Percentiles rank a stretch among this genome's conserved stretches.
These are phyloP conservation scores for Petasospora fabianii DNA, from an alignment of 1,139 yeast genomes.

Conservation along the genomic window DNA sequence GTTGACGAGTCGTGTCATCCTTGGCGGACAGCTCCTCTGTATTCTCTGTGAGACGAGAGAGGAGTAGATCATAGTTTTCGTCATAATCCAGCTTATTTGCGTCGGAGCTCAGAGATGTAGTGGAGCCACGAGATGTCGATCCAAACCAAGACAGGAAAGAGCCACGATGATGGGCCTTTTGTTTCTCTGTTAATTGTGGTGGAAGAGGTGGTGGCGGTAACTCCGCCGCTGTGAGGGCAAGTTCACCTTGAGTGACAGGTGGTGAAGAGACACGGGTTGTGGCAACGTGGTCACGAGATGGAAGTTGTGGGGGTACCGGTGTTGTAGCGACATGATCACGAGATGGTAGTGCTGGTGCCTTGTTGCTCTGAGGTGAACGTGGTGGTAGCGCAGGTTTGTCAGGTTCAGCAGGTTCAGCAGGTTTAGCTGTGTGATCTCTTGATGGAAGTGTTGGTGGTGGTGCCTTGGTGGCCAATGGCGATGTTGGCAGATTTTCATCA, in stretches of 20 bases:
- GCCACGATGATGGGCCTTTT: slow-evolving; percentile 22
- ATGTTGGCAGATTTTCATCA: background rate
- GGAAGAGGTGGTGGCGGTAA: slow-evolving; percentile 27
- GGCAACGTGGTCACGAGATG: too few species aligned
- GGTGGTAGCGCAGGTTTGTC: slow-evolving; percentile 7
- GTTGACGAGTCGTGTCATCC: slow-evolving; percentile 39
- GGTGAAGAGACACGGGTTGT: too few species aligned
- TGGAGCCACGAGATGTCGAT: slow-evolving; percentile 3
- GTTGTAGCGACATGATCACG: slow-evolving; percentile 1
- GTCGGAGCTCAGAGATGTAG: slow-evolving; percentile 15
- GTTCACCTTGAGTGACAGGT: slow-evolving; percentile 10
- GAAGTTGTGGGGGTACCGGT: slow-evolving; percentile 7
- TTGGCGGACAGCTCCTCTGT: slow-evolving; percentile 32
- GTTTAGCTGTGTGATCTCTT: too few species aligned
- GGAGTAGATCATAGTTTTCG: slow-evolving; percentile 41
- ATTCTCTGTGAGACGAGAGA: slow-evolving; percentile 37
- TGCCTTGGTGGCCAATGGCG: background rate
- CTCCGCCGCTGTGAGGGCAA: slow-evolving; percentile 11
- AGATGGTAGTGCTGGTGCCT: slow-evolving; percentile 4
- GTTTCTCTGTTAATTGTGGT: slow-evolving; percentile 24
- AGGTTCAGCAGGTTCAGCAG: too few species aligned
- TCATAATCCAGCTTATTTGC: slow-evolving; percentile 18
- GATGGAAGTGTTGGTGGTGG: slow-evolving; percentile 1
- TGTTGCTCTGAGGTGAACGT: too few species aligned
- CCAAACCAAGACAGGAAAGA: slow-evolving; percentile 25